Evolutionary conservation across 371 early-diverging fungal genomes (phyloP).

Genomic region (Syncephalastrum contaminatum): DNA sequence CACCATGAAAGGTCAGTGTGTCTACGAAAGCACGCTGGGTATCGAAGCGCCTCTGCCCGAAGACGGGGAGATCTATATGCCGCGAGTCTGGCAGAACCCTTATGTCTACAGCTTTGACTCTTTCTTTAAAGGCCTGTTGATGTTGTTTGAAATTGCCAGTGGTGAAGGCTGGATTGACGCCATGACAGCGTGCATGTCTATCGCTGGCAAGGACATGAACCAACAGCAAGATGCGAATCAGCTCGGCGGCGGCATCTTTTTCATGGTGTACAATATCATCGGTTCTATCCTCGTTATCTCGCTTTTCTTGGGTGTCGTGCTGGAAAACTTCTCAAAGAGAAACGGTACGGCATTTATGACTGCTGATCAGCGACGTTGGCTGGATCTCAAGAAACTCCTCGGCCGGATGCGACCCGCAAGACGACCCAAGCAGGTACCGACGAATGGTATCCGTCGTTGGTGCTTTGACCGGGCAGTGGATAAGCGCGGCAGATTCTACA

Average conservation of each 20-base stretch:
- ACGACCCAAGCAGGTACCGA: constrained; percentile 41
- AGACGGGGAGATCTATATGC: constrained; percentile 38
- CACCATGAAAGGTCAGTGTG: constrained; percentile 33
- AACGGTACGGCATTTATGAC: constrained; percentile 68
- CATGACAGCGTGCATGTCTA: constrained; percentile 55
- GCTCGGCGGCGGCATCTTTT: constrained; percentile 56
- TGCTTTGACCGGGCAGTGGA: constrained; percentile 50
- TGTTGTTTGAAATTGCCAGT: constrained; percentile 66
- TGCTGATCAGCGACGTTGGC: constrained; percentile 68
- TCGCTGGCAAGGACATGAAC: constrained; percentile 50
- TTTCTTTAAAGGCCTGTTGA: constrained; percentile 56
- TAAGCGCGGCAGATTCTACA: constrained; percentile 54
- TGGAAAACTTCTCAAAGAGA: constrained; percentile 63
- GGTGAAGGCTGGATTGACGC: constrained; percentile 77
- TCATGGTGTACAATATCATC: constrained; percentile 64
- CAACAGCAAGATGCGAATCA: constrained; percentile 51
- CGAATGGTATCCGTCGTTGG: constrained; percentile 33
- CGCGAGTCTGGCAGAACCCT: constrained; percentile 68
- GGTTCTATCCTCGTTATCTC: constrained; percentile 66
- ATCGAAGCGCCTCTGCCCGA: constrained; percentile 40
- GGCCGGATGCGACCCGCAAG: constrained; percentile 61
- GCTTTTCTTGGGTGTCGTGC: constrained; percentile 69
- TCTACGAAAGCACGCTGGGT: constrained; percentile 33
- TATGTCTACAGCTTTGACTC: constrained; percentile 69
- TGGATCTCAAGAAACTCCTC: constrained; percentile 66